Conservation (phyloP, 169 alveolate genomes). For the Babesia caballi region DNA sequence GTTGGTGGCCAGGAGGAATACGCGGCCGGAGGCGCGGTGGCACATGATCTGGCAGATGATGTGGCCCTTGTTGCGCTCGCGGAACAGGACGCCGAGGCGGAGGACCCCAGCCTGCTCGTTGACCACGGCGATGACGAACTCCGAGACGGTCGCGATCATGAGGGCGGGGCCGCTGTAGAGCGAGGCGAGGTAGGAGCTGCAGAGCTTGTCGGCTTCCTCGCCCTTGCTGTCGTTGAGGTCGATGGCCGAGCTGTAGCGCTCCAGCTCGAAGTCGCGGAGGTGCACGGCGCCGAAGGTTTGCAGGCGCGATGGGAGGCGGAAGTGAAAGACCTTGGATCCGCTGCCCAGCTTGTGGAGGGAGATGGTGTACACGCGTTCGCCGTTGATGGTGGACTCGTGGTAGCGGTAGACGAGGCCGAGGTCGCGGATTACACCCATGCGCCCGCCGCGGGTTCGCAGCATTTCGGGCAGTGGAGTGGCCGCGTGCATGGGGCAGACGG, state of each 20-base stretch:
- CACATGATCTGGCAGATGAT: slow-evolving; percentile 20
- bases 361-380: slow-evolving; percentile 10
- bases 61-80: slow-evolving; percentile 33
- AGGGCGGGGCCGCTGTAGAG: slow-evolving; percentile 51
- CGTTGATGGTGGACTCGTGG: not conserved
- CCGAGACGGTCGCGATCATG: slow-evolving; percentile 45
- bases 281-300: slow-evolving; percentile 15
- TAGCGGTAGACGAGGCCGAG: slow-evolving; percentile 9
- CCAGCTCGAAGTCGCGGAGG: slow-evolving; percentile 53
- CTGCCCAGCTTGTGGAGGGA: slow-evolving; percentile 21
- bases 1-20: slow-evolving; percentile 33
- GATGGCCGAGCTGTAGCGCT: slow-evolving; percentile 14
- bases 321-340: slow-evolving; percentile 16
- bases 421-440: not conserved
- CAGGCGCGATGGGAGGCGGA: slow-evolving; percentile 34
- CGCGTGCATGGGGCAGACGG: slow-evolving; percentile 48
- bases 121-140: slow-evolving; percentile 35
- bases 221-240: not conserved
- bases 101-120: not conserved
- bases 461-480: slow-evolving; percentile 37
- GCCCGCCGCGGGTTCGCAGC: not conserved
- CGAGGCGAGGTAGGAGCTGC: not conserved
- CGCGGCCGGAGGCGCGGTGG: slow-evolving; percentile 38
- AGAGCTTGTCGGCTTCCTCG: not conserved
- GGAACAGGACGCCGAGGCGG: slow-evolving; percentile 7